Base-by-base conservation (phyloP, 441 rosid species). In the Capsella rubella region DNA sequence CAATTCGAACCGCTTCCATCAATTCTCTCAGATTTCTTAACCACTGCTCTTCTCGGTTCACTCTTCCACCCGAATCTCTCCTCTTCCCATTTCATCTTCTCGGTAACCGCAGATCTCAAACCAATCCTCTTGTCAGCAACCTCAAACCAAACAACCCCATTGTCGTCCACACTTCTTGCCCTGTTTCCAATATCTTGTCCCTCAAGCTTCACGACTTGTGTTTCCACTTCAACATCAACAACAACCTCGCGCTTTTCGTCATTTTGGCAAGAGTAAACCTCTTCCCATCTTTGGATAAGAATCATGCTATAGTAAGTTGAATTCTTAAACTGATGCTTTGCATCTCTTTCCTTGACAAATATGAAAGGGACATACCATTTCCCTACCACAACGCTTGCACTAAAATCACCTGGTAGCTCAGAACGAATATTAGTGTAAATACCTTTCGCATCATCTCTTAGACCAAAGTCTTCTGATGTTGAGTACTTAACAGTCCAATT, bases 281-380 rank as follows among this genome's bases (percentile, higher is more conserved):
- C 86, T 37, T 84, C 86, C 91, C 90, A 86, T 45, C 69, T 79
- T 45, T 89, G 89, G 56, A 79, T 76, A 0, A 87, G 84, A 43
- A 82, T 80, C 84, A 84, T 83, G 66, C 79, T 67, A n/a, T 87
- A 89, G 59, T 72, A 87, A 53, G 77, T 76, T 10, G 91, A 85
- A 13, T 8, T 49, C 39, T 51, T 73, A 16, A 87, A 35, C 46
- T 87, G 92, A 37, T 84, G 80, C 60, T 78, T 71, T 14, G 69
- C 32, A 0, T 35, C 42, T 67, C 61, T 69, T n/a, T 89, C 90
- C 34, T 72, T 84, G 58, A 89, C 65, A n/a, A 87, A 89, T 78
- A 89, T 75, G 82, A 87, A 90, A 37, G 90, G 94, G 6, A 81
- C 82, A 15, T 85, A 86, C 97, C 94, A 90, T 25, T 73, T 80